Conservation (phyloP, 2,329 filamentous ascomycete species). For the Phoma herbarum region DNA sequence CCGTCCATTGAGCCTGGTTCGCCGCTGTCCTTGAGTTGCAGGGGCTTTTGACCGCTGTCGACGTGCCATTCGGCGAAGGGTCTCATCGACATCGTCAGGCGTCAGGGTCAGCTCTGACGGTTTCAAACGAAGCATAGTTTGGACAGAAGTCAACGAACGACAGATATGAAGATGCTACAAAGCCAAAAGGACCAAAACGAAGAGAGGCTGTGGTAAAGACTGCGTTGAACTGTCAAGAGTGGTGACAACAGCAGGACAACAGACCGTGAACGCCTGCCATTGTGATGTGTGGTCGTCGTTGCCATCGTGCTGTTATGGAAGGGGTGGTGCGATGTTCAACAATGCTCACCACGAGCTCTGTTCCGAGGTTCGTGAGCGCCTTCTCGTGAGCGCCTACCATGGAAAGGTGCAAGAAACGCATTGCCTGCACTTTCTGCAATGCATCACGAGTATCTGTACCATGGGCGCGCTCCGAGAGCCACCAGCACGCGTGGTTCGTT, state of each 20-base stretch:
- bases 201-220: not conserved
- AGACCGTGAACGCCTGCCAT: slow-evolving; percentile 7
- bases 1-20: slow-evolving; percentile 8
- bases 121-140: slow-evolving; percentile 47
- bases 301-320: not conserved
- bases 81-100: slow-evolving; percentile 48
- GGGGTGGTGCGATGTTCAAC: not conserved
- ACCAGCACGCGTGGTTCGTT: not conserved
- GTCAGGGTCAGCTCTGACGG: slow-evolving; percentile 50
- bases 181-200: slow-evolving; percentile 15
- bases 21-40: slow-evolving; percentile 8
- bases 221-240: not conserved
- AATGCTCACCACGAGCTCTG: not conserved
- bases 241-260: not conserved
- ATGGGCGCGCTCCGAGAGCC: not conserved
- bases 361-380: not conserved
- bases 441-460: not conserved
- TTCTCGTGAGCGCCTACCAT: not conserved
- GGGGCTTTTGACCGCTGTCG: slow-evolving; percentile 25
- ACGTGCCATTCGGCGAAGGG: slow-evolving; percentile 42
- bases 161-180: slow-evolving; percentile 18
- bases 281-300: slow-evolving; percentile 1
- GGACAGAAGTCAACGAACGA: slow-evolving; percentile 18
- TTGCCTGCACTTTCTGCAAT: not conserved
- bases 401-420: slow-evolving; percentile 1